Conservation (phyloP, 257 asterid species). For the Penstemon newberryi region DNA sequence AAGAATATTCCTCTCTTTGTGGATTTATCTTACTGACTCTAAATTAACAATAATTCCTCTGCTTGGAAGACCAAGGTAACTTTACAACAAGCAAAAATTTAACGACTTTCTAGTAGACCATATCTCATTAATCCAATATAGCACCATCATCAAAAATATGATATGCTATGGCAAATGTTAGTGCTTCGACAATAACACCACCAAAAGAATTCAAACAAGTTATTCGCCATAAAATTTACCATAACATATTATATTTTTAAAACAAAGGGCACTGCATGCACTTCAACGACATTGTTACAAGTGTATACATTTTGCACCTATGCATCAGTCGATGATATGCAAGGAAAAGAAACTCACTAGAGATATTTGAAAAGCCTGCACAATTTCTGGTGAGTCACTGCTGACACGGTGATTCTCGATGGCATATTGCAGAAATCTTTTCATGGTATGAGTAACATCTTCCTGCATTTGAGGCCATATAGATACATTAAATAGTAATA, state of each 20-base stretch:
- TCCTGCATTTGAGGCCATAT: constrained; percentile 59
- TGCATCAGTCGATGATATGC: constrained; percentile 5
- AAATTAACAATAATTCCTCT: too few species aligned
- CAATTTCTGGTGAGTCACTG: constrained; percentile 49
- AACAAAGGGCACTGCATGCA: not conserved
- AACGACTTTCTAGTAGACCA: too few species aligned
- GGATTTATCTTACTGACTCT: too few species aligned
- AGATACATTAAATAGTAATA: constrained; percentile 21
- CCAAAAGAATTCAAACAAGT: too few species aligned
- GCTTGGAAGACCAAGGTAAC: too few species aligned
- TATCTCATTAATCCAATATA: not conserved
- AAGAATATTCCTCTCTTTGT: too few species aligned
- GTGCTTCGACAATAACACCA: too few species aligned
- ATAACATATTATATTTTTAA: too few species aligned
- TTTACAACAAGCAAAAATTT: too few species aligned
- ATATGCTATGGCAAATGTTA: too few species aligned
- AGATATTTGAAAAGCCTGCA: constrained; percentile 82
- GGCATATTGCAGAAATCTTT: constrained; percentile 63
- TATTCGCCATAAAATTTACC: too few species aligned
- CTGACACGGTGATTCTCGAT: constrained; percentile 59
- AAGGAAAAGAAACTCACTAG: constrained; percentile 53
- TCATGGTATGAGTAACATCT: constrained; percentile 41
- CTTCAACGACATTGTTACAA: not conserved
- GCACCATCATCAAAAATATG: not conserved
- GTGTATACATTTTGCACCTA: not conserved